Evolutionary conservation across 2,329 filamentous ascomycete species (phyloP), one percentile per base, ranked within the genome.

Genomic region (Paraconiothyrium sp.): DNA sequence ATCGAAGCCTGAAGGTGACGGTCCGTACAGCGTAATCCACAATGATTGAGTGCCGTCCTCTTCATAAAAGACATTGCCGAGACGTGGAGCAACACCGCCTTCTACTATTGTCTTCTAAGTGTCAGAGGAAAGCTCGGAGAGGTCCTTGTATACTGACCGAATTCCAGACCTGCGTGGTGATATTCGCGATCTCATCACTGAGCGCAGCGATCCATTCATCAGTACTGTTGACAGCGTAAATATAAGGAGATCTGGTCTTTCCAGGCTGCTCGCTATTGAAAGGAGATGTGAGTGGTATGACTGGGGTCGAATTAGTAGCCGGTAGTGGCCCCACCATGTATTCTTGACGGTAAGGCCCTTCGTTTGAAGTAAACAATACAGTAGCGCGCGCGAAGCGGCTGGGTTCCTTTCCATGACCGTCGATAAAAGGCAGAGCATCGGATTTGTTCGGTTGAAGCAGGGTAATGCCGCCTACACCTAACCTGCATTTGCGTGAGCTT

Each of bases 311-410:
- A 43, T 81, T 76, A 27, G 75, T 72, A 44, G 84, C 71, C 3
- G 84, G 84, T 27, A 86, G 67, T 16, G 84, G 84, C 0, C 84
- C 84, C 16, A 86, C 80, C 49, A 83, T 70, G 62, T 84, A 82
- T 59, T 86, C 79, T 49, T 78, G 72, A 51, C 75, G 72, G 60
- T 77, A 76, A 0, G 82, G 72, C 9, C 78, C 64, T 50, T 60
- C 57, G 41, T 32, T n/a, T 13, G 65, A 58, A 14, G 64, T 64
- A 32, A 51, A 66, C 14, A 60, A 54, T 14, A 73, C 58, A 10
- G 68, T 70, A 30, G 66, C 69, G 20, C 68, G 66, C 44, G 70
- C 71, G 59, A 67, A 70, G 32, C 69, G 60, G 20, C 39, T 48
- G 14, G 71, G 70, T 30, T 61, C 60, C 4, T 60, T 55, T 2